Base-by-base conservation (phyloP, 176 grass and related monocot species). In the Luzula sylvatica region DNA sequence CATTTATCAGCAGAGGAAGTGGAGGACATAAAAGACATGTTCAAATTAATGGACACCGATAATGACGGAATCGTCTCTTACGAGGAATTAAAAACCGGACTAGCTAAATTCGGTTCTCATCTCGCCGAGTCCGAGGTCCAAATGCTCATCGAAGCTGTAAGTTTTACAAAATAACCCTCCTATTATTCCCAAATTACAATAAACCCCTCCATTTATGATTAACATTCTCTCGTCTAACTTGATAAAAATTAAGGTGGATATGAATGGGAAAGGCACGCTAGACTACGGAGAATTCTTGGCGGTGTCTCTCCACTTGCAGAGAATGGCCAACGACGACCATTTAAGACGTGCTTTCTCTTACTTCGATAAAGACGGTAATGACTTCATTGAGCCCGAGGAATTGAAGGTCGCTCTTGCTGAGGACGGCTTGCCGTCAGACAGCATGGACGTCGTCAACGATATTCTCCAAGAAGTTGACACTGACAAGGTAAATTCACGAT, bases 21-120 rank as follows among this genome's bases (percentile, higher is more conserved):
- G 35, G 92, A 98, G 57, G 92, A 90, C 25, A 98, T 98, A 80
- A 90, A 90, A 42, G 92, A 98, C 22, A 98, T 98, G 92, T 98
- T 98, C 65, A 90, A 89, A 65, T 62, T 87, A 60, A 90, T 98
- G 92, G 92, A 98, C 52, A 87, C 86, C 22, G 78, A 98, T 23
- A 98, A 90, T 57, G 86, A 98, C 77, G 92, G 92, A 3, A 83
- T 86, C 76, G 86, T 98, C 53, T 82, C 92, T 13, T 82, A 89
- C 54, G 92, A 90, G 51, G 92, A 98, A 70, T 61, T 98, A 14
- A 98, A 90, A 64, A 71, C 47, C 1, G 86, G 85, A 42, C 83
- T 98, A 40, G 68, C 81, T 65, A 98, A 83, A 82, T 86, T 98
- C 52, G 86, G 92, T 71, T 98, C 92, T 42, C 92, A 98, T 60